Base-by-base conservation (phyloP, 2,329 filamentous ascomycete species). In the Conoideocrella luteorostrata region DNA sequence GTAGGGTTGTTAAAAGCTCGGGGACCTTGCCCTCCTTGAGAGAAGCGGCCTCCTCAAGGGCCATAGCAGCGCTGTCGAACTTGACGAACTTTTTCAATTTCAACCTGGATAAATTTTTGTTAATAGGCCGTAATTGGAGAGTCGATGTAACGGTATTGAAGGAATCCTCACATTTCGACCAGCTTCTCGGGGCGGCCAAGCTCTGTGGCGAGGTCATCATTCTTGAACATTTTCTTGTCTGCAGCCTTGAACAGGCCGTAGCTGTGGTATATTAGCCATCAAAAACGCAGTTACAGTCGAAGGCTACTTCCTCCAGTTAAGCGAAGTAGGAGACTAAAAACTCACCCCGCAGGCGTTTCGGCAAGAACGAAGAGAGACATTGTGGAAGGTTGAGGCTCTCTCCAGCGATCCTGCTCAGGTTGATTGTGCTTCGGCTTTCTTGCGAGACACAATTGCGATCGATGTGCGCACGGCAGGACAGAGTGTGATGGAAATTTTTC, bases 211-310 rank as follows among this genome's bases (percentile, higher is more conserved):
- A 95, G 69, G 61, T 90, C 82, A 69, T 91, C 85, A 60, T 86
- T 83, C 69, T 95, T 93, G 53, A 98, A 76, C 47, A 97, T 79
- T 76, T 97, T 97, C 81, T 96, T 97, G 78, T 97, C 91, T 67
- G 90, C 88, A 58, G 91, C 86, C 78, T 98, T 97, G 75, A 98
- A 89, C 66, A 98, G 81, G 68, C 90, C 93, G 74, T 97, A 97
- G 66, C 93, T 95, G 57, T 55, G 52, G 45, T 48, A 52, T 52
- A 60, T 63, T 61, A 68, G 65, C 50, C 36, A 44, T 29, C 7
- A 33, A 11, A 20, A 5, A 39, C 34, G 12, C 10, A 7, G 26
- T 30, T 23, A n/a, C 17, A 22, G 30, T 17, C 22, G 13, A 15
- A 20, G 20, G 23, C 3, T 39, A 5, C 11, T 13, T n/a, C 28